A percentile compares a stretch with the other conserved stretches of the same genome.
Evolutionary conservation across 2,329 filamentous ascomycete species (phyloP).

Genomic region (Botrytis deweyae): DNA sequence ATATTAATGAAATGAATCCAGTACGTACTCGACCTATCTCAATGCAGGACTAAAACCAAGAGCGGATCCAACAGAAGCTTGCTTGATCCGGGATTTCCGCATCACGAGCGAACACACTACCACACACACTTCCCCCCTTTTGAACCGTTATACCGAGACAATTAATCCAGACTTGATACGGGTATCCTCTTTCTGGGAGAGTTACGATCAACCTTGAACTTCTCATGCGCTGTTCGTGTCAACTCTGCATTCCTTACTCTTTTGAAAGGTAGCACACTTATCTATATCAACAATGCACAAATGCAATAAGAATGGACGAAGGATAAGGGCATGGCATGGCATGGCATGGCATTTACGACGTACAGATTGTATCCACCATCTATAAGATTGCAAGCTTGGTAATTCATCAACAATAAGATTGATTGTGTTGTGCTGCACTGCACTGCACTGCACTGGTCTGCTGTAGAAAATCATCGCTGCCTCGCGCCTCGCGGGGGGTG

Average conservation of each 20-base stretch:
- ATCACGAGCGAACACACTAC: not conserved
- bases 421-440: not conserved
- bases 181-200: not conserved
- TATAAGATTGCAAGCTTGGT: not conserved
- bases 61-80: not conserved
- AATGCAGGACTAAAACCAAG: not conserved
- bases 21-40: not conserved
- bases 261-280: not conserved
- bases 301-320: not conserved
- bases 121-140: not conserved
- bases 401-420: constrained; percentile 1
- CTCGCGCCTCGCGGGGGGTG: constrained; percentile 7
- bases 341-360: not conserved
- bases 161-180: not conserved
- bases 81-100: not conserved
- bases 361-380: not conserved
- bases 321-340: not conserved
- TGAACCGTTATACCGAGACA: not conserved
- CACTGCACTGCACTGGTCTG: not conserved
- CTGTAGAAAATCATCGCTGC: constrained; percentile 13
- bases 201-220: not conserved
- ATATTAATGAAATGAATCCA: not conserved
- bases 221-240: constrained; percentile 5
- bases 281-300: not conserved
- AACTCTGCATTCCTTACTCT: not conserved